Conservation (phyloP, 371 early-diverging fungal species). For the Choanephora cucurbitarum region DNA sequence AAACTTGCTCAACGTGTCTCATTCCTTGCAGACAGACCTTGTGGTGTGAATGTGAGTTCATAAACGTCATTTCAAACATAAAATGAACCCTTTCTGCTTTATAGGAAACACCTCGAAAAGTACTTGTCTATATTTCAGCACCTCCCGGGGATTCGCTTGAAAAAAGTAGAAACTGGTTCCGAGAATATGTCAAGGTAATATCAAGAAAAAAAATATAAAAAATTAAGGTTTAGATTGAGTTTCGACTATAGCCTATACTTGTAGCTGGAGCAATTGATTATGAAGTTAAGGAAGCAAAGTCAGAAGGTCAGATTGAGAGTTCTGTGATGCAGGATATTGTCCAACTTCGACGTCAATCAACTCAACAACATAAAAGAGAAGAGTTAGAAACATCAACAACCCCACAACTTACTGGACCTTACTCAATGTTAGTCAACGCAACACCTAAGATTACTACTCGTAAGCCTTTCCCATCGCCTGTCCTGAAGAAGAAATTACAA, state of each 20-base stretch:
- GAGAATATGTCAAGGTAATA: constrained; percentile 67
- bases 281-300: constrained; percentile 61
- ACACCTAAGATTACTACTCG: constrained; percentile 7
- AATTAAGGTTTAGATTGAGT: neutral
- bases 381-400: neutral
- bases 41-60: constrained; percentile 53
- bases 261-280: constrained; percentile 72
- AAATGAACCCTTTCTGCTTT: neutral
- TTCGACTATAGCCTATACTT: constrained; percentile 59
- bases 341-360: constrained; percentile 47
- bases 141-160: constrained; percentile 72
- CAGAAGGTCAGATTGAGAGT: constrained; percentile 55
- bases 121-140: constrained; percentile 61
- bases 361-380: constrained; percentile 12
- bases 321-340: constrained; percentile 59
- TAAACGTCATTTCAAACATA: neutral
- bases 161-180: constrained; percentile 67
- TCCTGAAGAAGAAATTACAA: neutral
- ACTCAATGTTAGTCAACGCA: neutral
- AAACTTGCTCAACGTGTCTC: constrained; percentile 53
- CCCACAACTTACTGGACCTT: neutral
- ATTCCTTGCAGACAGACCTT: constrained; percentile 58
- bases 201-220: neutral
- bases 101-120: constrained; percentile 68
- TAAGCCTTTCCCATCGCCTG: constrained; percentile 15